phyloP scores from a whole-genome alignment of 495 filamentous ascomycete species.

The Hyaloscypha finlandica region DNA sequence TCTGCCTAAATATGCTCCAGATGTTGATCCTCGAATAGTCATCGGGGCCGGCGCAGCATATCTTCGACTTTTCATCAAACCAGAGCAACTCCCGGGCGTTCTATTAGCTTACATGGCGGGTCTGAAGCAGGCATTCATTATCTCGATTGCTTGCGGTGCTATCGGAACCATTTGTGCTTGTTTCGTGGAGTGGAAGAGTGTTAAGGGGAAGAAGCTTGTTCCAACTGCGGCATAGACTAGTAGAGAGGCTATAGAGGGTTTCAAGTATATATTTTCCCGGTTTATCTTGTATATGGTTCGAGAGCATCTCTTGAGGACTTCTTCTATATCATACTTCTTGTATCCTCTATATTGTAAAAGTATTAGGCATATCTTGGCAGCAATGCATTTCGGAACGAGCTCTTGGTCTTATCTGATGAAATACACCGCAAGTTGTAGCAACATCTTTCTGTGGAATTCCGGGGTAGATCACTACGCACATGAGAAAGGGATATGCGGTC shows the following conservation, averaged over 20 bases:
- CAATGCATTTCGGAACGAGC: too few relatives aligned
- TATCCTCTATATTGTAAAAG: not conserved
- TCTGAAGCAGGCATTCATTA: conserved; percentile 47
- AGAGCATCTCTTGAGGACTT: not conserved
- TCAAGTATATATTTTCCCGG: not conserved
- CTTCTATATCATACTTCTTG: not conserved
- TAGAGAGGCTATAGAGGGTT: not conserved
- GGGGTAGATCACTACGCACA: too few relatives aligned
- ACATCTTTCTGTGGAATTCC: too few relatives aligned
- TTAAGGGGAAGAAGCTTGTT: conserved; percentile 51
- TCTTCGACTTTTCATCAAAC: conserved; percentile 46
- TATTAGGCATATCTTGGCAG: too few relatives aligned
- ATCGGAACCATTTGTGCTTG: conserved; percentile 54
- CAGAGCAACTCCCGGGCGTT: conserved; percentile 48
- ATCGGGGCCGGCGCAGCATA: conserved; percentile 54
- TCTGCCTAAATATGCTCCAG: conserved; percentile 42
- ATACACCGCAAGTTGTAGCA: too few relatives aligned
- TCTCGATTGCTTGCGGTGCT: conserved; percentile 40
- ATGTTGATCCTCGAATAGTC: conserved; percentile 43
- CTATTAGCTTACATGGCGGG: conserved; percentile 60
- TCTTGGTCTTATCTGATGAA: too few relatives aligned
- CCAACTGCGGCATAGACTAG: conserved; percentile 23
- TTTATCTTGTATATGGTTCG: not conserved
- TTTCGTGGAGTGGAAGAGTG: conserved; percentile 71
- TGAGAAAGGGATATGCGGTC: too few relatives aligned